Evolutionary conservation across 768 basidiomycete genomes (phyloP), one percentile per base, ranked within the genome.

Genomic region (Boletus vinaceobasis): DNA sequence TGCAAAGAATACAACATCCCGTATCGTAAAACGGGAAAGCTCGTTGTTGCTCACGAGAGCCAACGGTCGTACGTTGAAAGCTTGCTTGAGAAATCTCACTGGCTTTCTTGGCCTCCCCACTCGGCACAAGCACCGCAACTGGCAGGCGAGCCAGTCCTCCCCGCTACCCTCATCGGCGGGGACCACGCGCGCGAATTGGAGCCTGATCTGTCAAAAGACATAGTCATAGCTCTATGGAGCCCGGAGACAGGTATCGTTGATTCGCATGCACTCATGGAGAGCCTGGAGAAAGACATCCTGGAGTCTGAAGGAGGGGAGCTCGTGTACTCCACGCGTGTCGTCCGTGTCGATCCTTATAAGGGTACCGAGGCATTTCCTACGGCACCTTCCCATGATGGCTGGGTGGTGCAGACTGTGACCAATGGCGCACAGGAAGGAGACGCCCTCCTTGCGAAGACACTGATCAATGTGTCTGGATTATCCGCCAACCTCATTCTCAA

Each of bases 241-340:
- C 87, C 90, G 9, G 83, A 86, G 63, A 95, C 94, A 1, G 97
- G 97, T 2, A 95, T 98, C 57, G 71, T 98, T 0, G 88, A 95
- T 69, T 90, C 91, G 0, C 92, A 96, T 74, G 68, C 82, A 5
- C 73, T 95, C 50, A 91, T 98, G 84, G 79, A 84, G 63, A 84
- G 83, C 57, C 73, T 98, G 47, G 93, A 95, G 68, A 81, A 79
- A 63, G 91, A 97, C 50, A 84, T 98, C 50, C 70, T 73, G 17
- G 86, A 92, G 7, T 81, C 85, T 3, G 87, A 85, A 37, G 76
- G 71, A 14, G 87, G 85, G 7, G 79, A 87, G 48, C 73, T 97
- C 10, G 88, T 86, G 2, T 87, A 85, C 62, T 84, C 85, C 5
- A 96, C 94, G 0, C 78, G 78, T 17, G 91, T 91, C 31, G 93